phyloP scores from a whole-genome alignment of 805 yeast genomes.

The Crinitomyces ghanaensis region DNA sequence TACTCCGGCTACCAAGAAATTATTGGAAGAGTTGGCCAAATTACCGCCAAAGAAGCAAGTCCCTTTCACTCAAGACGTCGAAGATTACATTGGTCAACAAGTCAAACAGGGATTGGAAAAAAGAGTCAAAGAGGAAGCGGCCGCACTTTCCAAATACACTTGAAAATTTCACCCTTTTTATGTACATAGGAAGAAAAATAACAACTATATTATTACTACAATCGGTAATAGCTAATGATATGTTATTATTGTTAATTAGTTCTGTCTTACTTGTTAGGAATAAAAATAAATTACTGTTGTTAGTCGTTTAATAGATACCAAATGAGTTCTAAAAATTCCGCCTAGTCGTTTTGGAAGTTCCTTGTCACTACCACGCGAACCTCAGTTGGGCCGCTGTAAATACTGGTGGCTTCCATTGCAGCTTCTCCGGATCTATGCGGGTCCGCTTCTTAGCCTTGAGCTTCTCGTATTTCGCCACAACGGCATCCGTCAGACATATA shows the following conservation, averaged over 20 bases:
- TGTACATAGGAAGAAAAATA: too few relatives aligned
- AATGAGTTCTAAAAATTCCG: too few relatives aligned
- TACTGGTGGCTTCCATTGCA: conserved; percentile 91
- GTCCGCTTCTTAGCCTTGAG: conserved; percentile 61
- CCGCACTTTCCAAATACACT: conserved; percentile 12
- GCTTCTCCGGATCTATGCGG: conserved; percentile 55
- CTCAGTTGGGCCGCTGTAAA: conserved; percentile 89
- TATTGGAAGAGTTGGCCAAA: conserved; percentile 23
- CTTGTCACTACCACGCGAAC: conserved; percentile 80
- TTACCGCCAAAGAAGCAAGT: conserved; percentile 24
- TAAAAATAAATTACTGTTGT: too few relatives aligned
- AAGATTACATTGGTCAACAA: conserved; percentile 39
- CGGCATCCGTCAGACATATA: conserved; percentile 75
- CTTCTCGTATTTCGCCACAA: conserved; percentile 64
- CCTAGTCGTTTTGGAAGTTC: too few relatives aligned
- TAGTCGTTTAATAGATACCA: too few relatives aligned
- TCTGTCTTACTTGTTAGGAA: too few relatives aligned
- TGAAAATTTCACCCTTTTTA: too few relatives aligned
- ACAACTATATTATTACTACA: too few relatives aligned
- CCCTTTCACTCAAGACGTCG: conserved; percentile 40
- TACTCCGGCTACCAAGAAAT: conserved; percentile 37
- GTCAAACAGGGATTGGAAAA: conserved; percentile 17
- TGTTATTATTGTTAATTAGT: too few relatives aligned
- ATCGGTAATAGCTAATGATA: too few relatives aligned
- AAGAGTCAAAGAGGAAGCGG: conserved; percentile 17